A percentile compares a stretch with the other conserved stretches of the same genome.
Conservation (phyloP, 1,284 basidiomycete species). For the Pseudozyma sp. region DNA sequence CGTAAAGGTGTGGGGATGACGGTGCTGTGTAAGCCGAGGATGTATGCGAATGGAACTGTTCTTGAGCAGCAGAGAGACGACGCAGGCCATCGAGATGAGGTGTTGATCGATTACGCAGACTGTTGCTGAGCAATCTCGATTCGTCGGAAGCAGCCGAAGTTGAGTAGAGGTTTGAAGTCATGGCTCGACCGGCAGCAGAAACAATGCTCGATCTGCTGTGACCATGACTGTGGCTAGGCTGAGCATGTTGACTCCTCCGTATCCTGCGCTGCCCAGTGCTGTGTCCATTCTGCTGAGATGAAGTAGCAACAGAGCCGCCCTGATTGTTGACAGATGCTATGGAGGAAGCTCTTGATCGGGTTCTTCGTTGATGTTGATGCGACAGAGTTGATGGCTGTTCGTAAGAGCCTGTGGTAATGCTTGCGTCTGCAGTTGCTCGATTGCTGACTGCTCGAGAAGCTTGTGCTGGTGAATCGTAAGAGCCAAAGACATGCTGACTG, state of each 20-base stretch:
- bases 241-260: constrained; percentile 22
- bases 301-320: not conserved
- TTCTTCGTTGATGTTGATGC: constrained; percentile 16
- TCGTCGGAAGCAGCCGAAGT: constrained; percentile 13
- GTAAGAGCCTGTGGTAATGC: not conserved
- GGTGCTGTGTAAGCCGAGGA: constrained; percentile 28
- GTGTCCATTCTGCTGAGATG: constrained; percentile 19
- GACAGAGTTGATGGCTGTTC: constrained; percentile 5
- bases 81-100: constrained; percentile 34
- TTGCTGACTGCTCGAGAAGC: constrained; percentile 6
- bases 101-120: constrained; percentile 40
- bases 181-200: constrained; percentile 6
- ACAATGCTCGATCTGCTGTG: constrained; percentile 24
- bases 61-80: constrained; percentile 13
- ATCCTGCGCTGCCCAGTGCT: not conserved
- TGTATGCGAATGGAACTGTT: constrained; percentile 2
- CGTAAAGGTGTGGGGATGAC: constrained; percentile 17
- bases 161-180: not conserved
- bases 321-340: constrained; percentile 16
- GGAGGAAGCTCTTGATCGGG: constrained; percentile 33
- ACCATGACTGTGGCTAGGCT: constrained; percentile 17
- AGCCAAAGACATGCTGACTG: constrained; percentile 38
- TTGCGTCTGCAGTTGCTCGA: constrained; percentile 1
- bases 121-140: constrained; percentile 8
- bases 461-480: constrained; percentile 8